Evolutionary conservation across 1,139 yeast genomes (phyloP), one percentile per base, ranked within the genome.

Genomic region (Debaryomyces psychrophilus): DNA sequence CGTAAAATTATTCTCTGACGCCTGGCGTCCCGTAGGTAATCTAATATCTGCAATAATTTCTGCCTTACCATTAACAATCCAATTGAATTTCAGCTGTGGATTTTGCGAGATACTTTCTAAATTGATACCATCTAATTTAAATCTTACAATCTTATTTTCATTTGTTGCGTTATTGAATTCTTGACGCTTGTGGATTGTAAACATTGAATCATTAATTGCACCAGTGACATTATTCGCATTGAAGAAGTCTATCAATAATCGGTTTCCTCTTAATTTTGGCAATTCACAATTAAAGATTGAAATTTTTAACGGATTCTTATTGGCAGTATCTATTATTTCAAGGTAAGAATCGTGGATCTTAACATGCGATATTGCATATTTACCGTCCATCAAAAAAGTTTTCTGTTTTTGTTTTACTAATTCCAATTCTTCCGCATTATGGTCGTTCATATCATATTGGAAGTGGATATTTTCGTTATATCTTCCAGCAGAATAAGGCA

Each of bases 161-260:
- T 67, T 73, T 27, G 67, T 67, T 28, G 67, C 66, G 41, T 65
- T 67, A 36, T 55, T 55, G 50, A 51, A 60, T 25, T 60, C 60
- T 53, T 72, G 79, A 47, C 72, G 71, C 49, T 85, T 85, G 56
- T 86, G 93, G 18, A 87, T 76, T 2, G 90, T 85, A 65, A 86
- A 86, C 68, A 87, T 71, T 0, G 93, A 81, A 48, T 85, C 85
- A 57, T 86, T 85, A 11, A 86, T 73, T 1, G 90, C 81, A 0
- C 95, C 95, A 14, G 86, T 82, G 25, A 85, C 83, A 45, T 84
- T 82, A 48, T 76, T 76, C 12, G 90, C 88, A 59, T 83, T 83
- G 66, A 87, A 78, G 47, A 86, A 76, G 62, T 86, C 93, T 47
- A 83, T 67, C 44, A 84, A 67, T 34, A 83, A 58, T 67, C 86